A percentile compares a stretch with the other conserved stretches of the same genome.
Conservation (phyloP, 306 rosid species). For the Canavalia gladiata region DNA sequence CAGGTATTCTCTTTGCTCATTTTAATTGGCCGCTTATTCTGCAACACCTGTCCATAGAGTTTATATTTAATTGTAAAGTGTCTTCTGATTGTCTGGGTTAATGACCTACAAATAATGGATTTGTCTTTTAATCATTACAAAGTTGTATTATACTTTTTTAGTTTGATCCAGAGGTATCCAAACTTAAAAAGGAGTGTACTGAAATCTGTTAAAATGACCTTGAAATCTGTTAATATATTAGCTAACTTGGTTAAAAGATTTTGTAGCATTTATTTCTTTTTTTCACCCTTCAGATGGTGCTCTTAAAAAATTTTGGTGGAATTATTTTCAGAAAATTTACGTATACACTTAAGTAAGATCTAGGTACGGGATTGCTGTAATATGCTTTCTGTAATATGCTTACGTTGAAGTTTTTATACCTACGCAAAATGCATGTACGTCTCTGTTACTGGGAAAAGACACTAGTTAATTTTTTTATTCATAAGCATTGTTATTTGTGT, state of each 20-base stretch:
- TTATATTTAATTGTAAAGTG: neutral
- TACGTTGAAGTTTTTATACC: constrained; percentile 3
- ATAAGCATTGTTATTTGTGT: constrained; percentile 28
- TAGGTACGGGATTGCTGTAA: neutral
- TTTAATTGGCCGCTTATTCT: constrained; percentile 29
- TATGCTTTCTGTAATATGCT: constrained; percentile 32
- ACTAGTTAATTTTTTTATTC: constrained; percentile 1
- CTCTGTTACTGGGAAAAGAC: constrained; percentile 17
- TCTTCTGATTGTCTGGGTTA: constrained; percentile 26
- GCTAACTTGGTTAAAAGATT: neutral
- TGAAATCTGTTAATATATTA: constrained; percentile 25
- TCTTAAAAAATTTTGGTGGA: neutral
- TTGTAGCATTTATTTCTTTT: neutral
- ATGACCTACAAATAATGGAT: constrained; percentile 19
- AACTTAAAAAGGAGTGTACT: neutral
- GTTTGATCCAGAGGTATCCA: neutral
- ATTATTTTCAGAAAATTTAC: constrained; percentile 8
- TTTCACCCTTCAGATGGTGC: neutral
- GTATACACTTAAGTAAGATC: constrained; percentile 19
- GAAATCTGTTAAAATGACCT: constrained; percentile 12
- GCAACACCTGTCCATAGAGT: constrained; percentile 8
- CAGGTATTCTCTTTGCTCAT: constrained; percentile 69
- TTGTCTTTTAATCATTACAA: constrained; percentile 25
- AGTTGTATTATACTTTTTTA: neutral
- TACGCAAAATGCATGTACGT: constrained; percentile 7